Percentiles rank a stretch among this genome's conserved stretches.
phyloP scores from a whole-genome alignment of 2,329 filamentous ascomycete genomes.

The Alternaria sp. region DNA sequence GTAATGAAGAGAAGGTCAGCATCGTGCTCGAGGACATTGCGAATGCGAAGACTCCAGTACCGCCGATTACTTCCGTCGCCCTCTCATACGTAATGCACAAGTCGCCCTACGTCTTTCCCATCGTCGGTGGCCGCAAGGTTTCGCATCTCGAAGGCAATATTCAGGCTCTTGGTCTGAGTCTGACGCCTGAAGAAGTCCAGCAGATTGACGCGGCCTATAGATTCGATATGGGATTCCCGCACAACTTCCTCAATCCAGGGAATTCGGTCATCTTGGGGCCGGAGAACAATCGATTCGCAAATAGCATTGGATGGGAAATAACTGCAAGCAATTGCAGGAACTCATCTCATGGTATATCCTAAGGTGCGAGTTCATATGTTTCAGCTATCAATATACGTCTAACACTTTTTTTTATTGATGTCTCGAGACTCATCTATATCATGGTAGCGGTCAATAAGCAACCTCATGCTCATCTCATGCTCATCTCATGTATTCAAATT shows the following conservation, averaged over 20 bases:
- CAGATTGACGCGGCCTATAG: slow-evolving; percentile 56
- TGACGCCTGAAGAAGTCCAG: background rate
- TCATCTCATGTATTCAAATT: no score
- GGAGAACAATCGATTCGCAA: slow-evolving; percentile 34
- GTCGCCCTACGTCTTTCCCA: slow-evolving; percentile 74
- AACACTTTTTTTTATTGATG: no score
- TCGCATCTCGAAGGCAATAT: slow-evolving; percentile 65
- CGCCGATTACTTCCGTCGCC: slow-evolving; percentile 61
- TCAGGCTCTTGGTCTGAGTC: background rate
- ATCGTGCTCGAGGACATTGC: slow-evolving; percentile 24
- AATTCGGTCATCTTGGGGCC: slow-evolving; percentile 39
- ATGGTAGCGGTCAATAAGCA: no score
- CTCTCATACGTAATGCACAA: slow-evolving; percentile 29
- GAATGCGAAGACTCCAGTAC: background rate
- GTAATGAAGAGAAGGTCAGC: slow-evolving; percentile 62
- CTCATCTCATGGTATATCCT: no score
- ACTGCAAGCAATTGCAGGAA: no score
- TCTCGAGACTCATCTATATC: no score
- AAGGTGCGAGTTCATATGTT: no score
- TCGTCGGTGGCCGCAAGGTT: slow-evolving; percentile 73
- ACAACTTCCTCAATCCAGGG: slow-evolving; percentile 29
- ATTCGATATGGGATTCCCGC: slow-evolving; percentile 74
- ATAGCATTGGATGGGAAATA: slow-evolving; percentile 27
- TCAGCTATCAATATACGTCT: no score
- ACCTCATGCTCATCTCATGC: no score